These are phyloP conservation scores for Graphiopsis chlorocephala DNA, from an alignment of 2,329 filamentous ascomycete genomes.

Conservation along the genomic window DNA sequence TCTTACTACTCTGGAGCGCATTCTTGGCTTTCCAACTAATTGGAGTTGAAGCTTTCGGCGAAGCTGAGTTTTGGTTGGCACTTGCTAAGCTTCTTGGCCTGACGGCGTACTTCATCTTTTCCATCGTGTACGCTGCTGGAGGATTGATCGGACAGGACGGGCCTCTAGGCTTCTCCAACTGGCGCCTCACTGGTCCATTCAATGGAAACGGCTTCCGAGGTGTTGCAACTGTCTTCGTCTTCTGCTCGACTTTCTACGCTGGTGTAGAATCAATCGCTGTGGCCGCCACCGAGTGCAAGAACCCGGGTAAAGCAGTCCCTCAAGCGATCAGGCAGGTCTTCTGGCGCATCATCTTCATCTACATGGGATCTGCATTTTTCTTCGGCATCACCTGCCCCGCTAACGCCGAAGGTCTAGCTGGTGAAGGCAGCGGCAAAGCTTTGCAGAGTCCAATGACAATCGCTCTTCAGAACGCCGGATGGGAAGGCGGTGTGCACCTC, in stretches of 20 bases:
- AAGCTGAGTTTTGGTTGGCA: constrained; percentile 47
- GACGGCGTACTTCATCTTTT: constrained; percentile 41
- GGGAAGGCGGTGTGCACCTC: constrained; percentile 70
- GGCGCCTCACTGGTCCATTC: constrained; percentile 41
- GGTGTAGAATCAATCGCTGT: constrained; percentile 54
- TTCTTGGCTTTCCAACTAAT: constrained; percentile 41
- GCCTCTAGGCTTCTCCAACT: constrained; percentile 36
- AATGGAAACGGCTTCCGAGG: constrained; percentile 40
- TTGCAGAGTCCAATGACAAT: constrained; percentile 72
- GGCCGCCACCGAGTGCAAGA: constrained; percentile 51
- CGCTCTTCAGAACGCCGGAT: constrained; percentile 71
- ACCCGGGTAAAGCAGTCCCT: constrained; percentile 46
- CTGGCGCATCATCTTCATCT: constrained; percentile 49
- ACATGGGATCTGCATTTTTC: constrained; percentile 71
- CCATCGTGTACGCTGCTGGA: constrained; percentile 38
- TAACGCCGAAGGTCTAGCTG: constrained; percentile 62
- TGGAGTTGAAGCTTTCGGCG: constrained; percentile 42
- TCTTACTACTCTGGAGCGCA: constrained; percentile 42
- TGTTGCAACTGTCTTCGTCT: constrained; percentile 43
- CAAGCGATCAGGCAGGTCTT: constrained; percentile 34
- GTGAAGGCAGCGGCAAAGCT: constrained; percentile 56
- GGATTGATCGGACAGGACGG: constrained; percentile 30
- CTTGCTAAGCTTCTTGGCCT: constrained; percentile 40
- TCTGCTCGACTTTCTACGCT: constrained; percentile 47
- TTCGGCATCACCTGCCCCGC: constrained; percentile 72